A percentile compares a stretch with the other conserved stretches of the same genome.
Conservation (phyloP, 257 asterid genomes). For the Jasminum sambac region DNA sequence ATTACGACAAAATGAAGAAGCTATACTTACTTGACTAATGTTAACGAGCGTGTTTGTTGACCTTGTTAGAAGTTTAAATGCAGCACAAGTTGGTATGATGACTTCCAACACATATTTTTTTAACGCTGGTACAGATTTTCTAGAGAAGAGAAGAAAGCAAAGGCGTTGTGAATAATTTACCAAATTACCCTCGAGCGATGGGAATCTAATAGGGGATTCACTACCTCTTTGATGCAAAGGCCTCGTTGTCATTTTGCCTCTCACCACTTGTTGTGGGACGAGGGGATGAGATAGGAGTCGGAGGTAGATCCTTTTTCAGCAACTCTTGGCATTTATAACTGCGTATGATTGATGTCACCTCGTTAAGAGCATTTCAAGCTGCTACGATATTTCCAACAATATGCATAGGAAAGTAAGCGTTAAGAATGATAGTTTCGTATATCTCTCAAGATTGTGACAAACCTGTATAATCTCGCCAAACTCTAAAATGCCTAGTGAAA, state of each 20-base stretch:
- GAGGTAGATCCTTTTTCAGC: slow-evolving; percentile 29
- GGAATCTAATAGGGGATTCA: slow-evolving; percentile 9
- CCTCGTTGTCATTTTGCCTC: slow-evolving; percentile 61
- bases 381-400: slow-evolving; percentile 61
- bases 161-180: background rate
- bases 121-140: slow-evolving; percentile 67
- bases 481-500: slow-evolving; percentile 59
- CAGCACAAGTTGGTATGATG: slow-evolving; percentile 79
- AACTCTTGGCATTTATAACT: slow-evolving; percentile 30
- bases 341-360: slow-evolving; percentile 43
- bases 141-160: slow-evolving; percentile 27
- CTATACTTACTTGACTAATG: slow-evolving; percentile 73
- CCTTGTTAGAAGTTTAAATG: slow-evolving; percentile 65
- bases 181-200: background rate
- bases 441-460: slow-evolving; percentile 8
- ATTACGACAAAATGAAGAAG: slow-evolving; percentile 9
- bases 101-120: slow-evolving; percentile 82
- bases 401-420: slow-evolving; percentile 34
- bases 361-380: slow-evolving; percentile 48
- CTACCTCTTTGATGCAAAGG: slow-evolving; percentile 57
- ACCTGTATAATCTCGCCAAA: slow-evolving; percentile 80
- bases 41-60: slow-evolving; percentile 71
- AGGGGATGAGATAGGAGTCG: slow-evolving; percentile 26
- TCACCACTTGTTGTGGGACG: slow-evolving; percentile 26
- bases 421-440: slow-evolving; percentile 7